These are phyloP conservation scores for Dioscorea dumetorum DNA, from an alignment of 106 monocot genomes.

Conservation along the genomic window DNA sequence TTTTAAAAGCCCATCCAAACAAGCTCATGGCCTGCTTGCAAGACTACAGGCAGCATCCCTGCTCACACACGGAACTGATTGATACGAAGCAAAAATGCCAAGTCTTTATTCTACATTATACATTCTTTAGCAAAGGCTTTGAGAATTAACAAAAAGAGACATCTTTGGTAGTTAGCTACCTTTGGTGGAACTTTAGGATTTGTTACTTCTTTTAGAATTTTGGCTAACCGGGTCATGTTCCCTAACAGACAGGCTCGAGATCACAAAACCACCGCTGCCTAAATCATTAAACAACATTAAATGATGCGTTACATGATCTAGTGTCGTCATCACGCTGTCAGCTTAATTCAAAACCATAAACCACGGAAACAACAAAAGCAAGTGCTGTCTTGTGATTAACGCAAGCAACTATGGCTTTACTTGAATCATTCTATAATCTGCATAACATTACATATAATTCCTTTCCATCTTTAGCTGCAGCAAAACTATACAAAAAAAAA, in stretches of 20 bases:
- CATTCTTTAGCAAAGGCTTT: too few relatives aligned
- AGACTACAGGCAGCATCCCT: too few relatives aligned
- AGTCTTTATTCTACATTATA: too few relatives aligned
- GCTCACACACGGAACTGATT: too few relatives aligned
- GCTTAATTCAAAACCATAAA: not conserved
- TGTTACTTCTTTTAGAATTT: constrained; percentile 1
- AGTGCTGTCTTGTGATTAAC: too few relatives aligned
- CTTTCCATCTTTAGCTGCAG: too few relatives aligned
- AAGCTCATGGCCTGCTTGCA: too few relatives aligned
- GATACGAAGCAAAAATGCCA: too few relatives aligned
- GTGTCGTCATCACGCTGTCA: not conserved
- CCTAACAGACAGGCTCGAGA: constrained; percentile 23
- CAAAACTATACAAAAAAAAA: too few relatives aligned
- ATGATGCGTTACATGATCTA: not conserved
- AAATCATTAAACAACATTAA: not conserved
- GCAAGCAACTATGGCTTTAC: not conserved
- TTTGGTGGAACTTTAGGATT: constrained; percentile 18
- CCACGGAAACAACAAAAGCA: not conserved
- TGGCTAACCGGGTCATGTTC: constrained; percentile 4
- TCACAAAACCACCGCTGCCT: constrained; percentile 37
- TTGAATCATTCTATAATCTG: not conserved
- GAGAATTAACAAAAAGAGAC: not conserved
- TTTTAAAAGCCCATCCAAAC: too few relatives aligned
- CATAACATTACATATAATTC: not conserved
- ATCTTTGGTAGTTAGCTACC: constrained; percentile 8